Percentiles rank a stretch among this genome's conserved stretches.
Conservation (phyloP, 2,329 filamentous ascomycete genomes). For the Fusarium sp. region DNA sequence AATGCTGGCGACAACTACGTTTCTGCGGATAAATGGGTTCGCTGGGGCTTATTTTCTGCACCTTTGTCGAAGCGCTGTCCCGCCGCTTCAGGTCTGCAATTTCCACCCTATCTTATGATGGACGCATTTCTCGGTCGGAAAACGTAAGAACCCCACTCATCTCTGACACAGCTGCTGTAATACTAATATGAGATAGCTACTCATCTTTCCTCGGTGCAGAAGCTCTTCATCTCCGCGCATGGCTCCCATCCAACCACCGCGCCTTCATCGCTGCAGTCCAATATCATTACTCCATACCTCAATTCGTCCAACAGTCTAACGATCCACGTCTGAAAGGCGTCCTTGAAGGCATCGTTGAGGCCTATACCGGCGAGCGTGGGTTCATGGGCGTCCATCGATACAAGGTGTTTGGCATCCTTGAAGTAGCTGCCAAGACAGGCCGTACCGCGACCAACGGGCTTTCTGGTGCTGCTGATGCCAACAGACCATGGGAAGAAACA, state of each 20-base stretch:
- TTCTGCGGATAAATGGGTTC: slow-evolving; percentile 61
- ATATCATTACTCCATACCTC: slow-evolving; percentile 65
- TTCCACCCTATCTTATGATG: slow-evolving; percentile 66
- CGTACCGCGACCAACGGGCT: slow-evolving; percentile 65
- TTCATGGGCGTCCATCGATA: slow-evolving; percentile 70
- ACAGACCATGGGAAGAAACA: slow-evolving; percentile 39
- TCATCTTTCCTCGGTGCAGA: slow-evolving; percentile 64
- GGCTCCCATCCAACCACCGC: slow-evolving; percentile 65
- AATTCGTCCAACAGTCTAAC: slow-evolving; percentile 64
- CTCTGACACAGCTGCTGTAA: background rate
- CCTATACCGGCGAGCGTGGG: slow-evolving; percentile 66
- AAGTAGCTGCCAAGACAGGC: slow-evolving; percentile 65
- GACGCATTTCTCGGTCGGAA: slow-evolving; percentile 66
- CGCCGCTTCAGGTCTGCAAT: slow-evolving; percentile 64
- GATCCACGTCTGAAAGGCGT: slow-evolving; percentile 65
- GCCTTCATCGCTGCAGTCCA: slow-evolving; percentile 68
- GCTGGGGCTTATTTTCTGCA: slow-evolving; percentile 64
- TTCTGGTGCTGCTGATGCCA: slow-evolving; percentile 58
- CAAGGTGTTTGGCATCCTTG: slow-evolving; percentile 68
- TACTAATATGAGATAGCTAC: slow-evolving; percentile 49
- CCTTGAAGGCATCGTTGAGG: slow-evolving; percentile 66
- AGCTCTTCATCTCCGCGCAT: slow-evolving; percentile 64
- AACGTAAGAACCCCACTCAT: slow-evolving; percentile 36
- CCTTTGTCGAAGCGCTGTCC: slow-evolving; percentile 64
- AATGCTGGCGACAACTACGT: slow-evolving; percentile 65